These are phyloP conservation scores for Heritiera fomes DNA, from an alignment of 345 rosid genomes.

Conservation along the genomic window DNA sequence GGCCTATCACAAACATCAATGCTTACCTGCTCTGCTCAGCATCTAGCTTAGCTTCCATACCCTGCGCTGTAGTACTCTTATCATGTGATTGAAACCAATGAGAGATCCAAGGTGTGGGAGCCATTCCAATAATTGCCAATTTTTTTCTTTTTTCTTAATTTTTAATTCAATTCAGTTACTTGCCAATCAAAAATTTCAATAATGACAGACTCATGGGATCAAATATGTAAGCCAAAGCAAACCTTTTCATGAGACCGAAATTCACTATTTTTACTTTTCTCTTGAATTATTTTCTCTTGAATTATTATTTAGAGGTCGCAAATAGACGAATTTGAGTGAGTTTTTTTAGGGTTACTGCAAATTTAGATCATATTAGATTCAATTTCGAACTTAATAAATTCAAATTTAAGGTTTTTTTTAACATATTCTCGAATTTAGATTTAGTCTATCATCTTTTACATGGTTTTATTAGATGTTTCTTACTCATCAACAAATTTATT, in stretches of 20 bases:
- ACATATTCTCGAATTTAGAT: too few species aligned
- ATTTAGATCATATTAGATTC: too few species aligned
- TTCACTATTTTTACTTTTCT: too few species aligned
- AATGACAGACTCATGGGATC: neutral
- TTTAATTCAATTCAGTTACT: neutral
- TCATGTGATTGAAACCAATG: neutral
- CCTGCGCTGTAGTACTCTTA: neutral
- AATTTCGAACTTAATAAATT: too few species aligned
- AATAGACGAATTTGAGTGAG: too few species aligned
- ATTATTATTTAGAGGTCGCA: too few species aligned
- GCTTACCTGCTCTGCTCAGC: constrained; percentile 3
- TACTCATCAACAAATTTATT: too few species aligned
- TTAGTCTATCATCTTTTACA: too few species aligned
- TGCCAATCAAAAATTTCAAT: neutral
- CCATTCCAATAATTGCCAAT: neutral
- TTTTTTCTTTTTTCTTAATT: neutral
- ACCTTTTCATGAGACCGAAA: neutral
- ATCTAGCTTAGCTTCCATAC: neutral
- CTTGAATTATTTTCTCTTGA: too few species aligned
- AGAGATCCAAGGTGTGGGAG: neutral
- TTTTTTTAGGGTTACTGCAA: too few species aligned
- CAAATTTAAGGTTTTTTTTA: too few species aligned
- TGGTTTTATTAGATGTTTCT: too few species aligned
- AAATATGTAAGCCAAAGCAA: neutral
- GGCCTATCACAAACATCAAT: neutral